These are phyloP conservation scores for Aspergillus unguis DNA, from an alignment of 2,329 filamentous ascomycete genomes.

Conservation along the genomic window DNA sequence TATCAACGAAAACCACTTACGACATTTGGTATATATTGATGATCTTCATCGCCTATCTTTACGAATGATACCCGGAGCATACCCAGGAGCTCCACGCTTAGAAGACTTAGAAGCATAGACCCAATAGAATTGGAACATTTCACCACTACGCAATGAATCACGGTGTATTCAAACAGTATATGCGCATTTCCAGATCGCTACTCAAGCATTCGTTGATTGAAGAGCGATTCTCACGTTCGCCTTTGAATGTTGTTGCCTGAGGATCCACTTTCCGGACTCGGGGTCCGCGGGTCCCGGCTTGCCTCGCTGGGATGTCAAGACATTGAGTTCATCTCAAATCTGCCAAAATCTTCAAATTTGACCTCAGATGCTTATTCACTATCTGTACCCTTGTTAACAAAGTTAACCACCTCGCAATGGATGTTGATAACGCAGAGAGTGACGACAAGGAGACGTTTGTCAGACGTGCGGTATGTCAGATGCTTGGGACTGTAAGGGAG, in stretches of 20 bases:
- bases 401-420: conserved; percentile 20
- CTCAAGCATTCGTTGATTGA: neutral
- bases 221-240: neutral
- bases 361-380: neutral
- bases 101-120: neutral
- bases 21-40: too few species aligned
- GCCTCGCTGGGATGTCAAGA: neutral
- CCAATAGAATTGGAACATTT: too few species aligned
- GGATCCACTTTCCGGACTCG: conserved; percentile 5
- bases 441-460: conserved; percentile 21
- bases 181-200: too few species aligned
- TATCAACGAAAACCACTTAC: too few species aligned
- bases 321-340: neutral
- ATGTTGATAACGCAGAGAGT: conserved; percentile 29
- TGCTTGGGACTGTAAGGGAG: neutral
- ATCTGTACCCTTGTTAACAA: neutral
- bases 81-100: neutral
- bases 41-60: neutral
- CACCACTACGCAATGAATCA: too few species aligned
- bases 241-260: neutral
- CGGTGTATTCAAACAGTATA: too few species aligned
- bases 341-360: neutral
- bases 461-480: conserved; percentile 31
- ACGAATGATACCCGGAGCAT: neutral
- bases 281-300: conserved; percentile 19